Conservation (phyloP, 2,329 filamentous ascomycete genomes). For the Ilyonectria robusta region DNA sequence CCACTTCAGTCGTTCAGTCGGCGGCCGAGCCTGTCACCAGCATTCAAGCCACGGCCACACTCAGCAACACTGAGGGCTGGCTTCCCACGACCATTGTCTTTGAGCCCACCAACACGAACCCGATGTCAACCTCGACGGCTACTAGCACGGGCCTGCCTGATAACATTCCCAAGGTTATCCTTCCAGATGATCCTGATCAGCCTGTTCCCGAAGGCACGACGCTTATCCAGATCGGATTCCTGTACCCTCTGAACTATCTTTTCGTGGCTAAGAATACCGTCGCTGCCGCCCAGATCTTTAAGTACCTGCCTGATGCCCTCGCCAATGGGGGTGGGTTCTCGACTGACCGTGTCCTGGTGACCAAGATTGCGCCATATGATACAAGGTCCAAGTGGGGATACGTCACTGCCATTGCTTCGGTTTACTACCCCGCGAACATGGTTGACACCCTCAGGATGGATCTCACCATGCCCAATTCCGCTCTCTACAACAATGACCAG, state of each 20-base stretch:
- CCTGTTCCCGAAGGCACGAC: constrained; percentile 74
- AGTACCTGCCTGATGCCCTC: constrained; percentile 80
- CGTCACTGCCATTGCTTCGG: constrained; percentile 79
- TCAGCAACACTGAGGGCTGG: constrained; percentile 61
- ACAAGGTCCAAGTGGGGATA: constrained; percentile 79
- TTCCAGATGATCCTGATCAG: constrained; percentile 72
- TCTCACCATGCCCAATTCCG: constrained; percentile 79
- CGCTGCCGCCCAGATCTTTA: constrained; percentile 88
- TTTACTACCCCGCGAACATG: constrained; percentile 80
- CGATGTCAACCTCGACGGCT: constrained; percentile 50
- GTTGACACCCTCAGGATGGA: constrained; percentile 78
- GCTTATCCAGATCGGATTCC: constrained; percentile 88
- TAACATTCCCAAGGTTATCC: constrained; percentile 81
- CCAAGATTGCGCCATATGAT: constrained; percentile 82
- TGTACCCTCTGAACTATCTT: constrained; percentile 83
- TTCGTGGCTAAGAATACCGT: constrained; percentile 82
- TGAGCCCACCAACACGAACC: constrained; percentile 57
- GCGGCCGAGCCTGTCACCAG: constrained; percentile 53
- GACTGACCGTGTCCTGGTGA: constrained; percentile 72
- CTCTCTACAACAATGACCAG: constrained; percentile 80
- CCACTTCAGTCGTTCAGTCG: constrained; percentile 38
- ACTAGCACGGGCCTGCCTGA: constrained; percentile 72
- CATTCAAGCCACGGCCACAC: constrained; percentile 59
- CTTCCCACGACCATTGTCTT: constrained; percentile 75
- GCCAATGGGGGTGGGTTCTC: constrained; percentile 73